Conservation (phyloP, 2,329 filamentous ascomycete species). For the Cylindrodendrum hubeiense region DNA sequence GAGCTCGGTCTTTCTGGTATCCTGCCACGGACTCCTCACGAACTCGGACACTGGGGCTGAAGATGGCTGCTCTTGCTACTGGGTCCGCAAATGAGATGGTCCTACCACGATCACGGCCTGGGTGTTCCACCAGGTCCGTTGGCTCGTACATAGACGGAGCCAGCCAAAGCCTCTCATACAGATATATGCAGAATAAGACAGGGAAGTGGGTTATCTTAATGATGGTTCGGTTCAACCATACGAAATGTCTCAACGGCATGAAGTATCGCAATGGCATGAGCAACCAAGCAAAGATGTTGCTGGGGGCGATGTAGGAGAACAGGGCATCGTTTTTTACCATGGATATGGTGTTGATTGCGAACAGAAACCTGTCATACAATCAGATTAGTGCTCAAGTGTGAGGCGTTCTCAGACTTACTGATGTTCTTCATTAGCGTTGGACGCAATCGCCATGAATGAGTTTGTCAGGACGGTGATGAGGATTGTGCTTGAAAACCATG, state of each 20-base stretch:
- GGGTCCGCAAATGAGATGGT: conserved; percentile 70
- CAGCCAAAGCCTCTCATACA: conserved; percentile 87
- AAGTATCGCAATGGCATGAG: conserved; percentile 85
- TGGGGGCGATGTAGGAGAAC: conserved; percentile 93
- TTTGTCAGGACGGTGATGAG: conserved; percentile 96
- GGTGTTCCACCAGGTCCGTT: conserved; percentile 85
- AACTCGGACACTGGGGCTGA: conserved; percentile 78
- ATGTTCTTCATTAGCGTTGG: conserved; percentile 93
- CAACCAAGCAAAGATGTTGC: conserved; percentile 92
- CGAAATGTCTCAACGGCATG: conserved; percentile 84
- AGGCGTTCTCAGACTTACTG: conserved; percentile 59
- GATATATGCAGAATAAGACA: conserved; percentile 85
- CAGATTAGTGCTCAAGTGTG: neutral
- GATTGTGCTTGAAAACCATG: conserved; percentile 71
- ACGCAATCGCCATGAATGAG: conserved; percentile 94
- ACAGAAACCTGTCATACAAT: conserved; percentile 73
- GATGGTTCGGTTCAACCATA: conserved; percentile 87
- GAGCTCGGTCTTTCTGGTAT: conserved; percentile 87
- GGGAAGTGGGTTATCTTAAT: conserved; percentile 95
- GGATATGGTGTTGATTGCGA: conserved; percentile 96
- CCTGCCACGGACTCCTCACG: conserved; percentile 90
- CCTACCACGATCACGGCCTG: conserved; percentile 62
- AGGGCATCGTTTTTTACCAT: conserved; percentile 99
- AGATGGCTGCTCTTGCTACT: conserved; percentile 70
- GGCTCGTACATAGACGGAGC: conserved; percentile 83